phyloP scores from a whole-genome alignment of 2,329 filamentous ascomycete genomes.

The Tolypocladium nubicola region DNA sequence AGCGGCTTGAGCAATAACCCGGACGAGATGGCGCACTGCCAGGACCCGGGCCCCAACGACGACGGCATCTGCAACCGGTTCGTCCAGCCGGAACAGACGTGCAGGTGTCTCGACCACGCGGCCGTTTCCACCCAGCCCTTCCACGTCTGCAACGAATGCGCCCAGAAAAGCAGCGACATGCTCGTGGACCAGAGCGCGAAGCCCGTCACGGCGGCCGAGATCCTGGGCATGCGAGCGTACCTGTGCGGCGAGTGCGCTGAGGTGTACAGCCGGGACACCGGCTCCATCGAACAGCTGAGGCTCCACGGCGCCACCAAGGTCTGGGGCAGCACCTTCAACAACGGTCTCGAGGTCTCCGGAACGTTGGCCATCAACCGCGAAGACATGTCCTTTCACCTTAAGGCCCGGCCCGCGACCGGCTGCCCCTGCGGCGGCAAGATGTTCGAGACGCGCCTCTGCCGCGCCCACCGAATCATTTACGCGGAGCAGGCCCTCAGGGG shows the following conservation, averaged over 20 bases:
- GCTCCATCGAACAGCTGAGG: background rate
- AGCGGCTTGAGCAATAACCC: background rate
- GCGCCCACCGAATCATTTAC: slow-evolving; percentile 20
- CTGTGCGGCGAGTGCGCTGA: slow-evolving; percentile 20
- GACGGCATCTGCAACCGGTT: background rate
- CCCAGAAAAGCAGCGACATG: slow-evolving; percentile 6
- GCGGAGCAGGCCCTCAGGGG: slow-evolving; percentile 12
- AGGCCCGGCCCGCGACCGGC: slow-evolving; percentile 17
- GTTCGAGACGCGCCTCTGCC: slow-evolving; percentile 20
- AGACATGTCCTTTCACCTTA: background rate
- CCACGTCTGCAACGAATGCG: slow-evolving; percentile 13
- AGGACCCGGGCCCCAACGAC: background rate
- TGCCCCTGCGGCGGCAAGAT: slow-evolving; percentile 27
- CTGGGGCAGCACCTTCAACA: slow-evolving; percentile 12
- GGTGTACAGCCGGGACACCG: background rate
- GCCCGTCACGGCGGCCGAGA: slow-evolving; percentile 9
- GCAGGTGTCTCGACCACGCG: background rate
- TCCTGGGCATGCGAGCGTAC: slow-evolving; percentile 24
- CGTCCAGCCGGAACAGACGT: background rate
- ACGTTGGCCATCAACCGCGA: background rate
- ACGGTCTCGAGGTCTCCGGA: background rate
- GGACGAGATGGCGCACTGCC: background rate
- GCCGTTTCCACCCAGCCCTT: background rate
- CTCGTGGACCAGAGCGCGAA: slow-evolving; percentile 6
- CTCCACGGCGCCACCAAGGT: slow-evolving; percentile 11